Percentiles rank a stretch among this genome's conserved stretches.
phyloP scores from a whole-genome alignment of 2,329 filamentous ascomycete genomes.

The Xylariaceae sp. region DNA sequence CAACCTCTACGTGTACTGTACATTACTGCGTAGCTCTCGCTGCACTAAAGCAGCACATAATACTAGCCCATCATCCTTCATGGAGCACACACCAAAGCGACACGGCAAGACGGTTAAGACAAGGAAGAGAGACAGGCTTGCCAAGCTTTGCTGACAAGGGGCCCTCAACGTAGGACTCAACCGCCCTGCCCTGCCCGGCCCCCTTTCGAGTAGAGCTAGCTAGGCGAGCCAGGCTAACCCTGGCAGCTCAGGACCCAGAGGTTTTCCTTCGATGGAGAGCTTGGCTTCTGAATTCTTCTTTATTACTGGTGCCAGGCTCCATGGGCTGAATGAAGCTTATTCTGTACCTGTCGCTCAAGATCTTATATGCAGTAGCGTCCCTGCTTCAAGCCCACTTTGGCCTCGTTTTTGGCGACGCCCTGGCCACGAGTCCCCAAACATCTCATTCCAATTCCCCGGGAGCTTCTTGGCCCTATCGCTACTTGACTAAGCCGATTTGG shows the following conservation, averaged over 20 bases:
- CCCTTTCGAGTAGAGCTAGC: too few species aligned
- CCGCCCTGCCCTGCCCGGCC: too few species aligned
- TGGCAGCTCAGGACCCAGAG: too few species aligned
- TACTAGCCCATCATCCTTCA: too few species aligned
- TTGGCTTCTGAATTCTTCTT: slow-evolving; percentile 2
- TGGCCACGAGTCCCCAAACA: too few species aligned
- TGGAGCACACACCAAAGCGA: too few species aligned
- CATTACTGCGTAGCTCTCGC: too few species aligned
- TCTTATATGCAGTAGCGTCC: slow-evolving; percentile 29
- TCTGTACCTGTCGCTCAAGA: slow-evolving; percentile 14
- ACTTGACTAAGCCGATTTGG: slow-evolving; percentile 11
- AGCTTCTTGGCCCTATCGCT: slow-evolving; percentile 1
- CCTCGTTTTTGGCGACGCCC: slow-evolving; percentile 5
- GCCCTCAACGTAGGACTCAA: slow-evolving; percentile 14
- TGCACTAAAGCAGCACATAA: too few species aligned
- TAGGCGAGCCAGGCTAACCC: too few species aligned
- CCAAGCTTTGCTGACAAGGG: slow-evolving; percentile 8
- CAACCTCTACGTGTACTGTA: too few species aligned
- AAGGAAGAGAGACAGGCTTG: slow-evolving; percentile 4
- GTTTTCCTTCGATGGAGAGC: too few species aligned
- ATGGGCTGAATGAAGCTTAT: neutral
- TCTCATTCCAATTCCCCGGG: slow-evolving; percentile 16
- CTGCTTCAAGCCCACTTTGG: slow-evolving; percentile 14
- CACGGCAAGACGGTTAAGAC: neutral
- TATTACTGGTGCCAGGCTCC: neutral